Percentiles rank a stretch among this genome's conserved stretches.
Evolutionary conservation across 1,284 basidiomycete species (phyloP).

Genomic region (Takashimella tepidaria): DNA sequence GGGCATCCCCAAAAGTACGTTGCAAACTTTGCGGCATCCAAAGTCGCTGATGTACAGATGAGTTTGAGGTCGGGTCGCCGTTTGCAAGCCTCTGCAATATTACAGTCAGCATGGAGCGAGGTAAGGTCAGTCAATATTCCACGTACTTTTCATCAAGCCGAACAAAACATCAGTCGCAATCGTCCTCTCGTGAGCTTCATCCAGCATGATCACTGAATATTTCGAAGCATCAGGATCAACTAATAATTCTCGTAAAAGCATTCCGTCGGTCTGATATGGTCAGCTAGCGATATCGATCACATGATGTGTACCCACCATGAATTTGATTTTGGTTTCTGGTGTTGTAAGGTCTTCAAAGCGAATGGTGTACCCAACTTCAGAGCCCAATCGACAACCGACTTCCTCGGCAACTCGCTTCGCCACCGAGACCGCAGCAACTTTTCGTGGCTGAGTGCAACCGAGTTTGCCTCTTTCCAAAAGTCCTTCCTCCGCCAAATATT

Average conservation of each 20-base stretch:
- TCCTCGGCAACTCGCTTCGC: constrained; percentile 98
- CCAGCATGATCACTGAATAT: constrained; percentile 96
- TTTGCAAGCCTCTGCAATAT: constrained; percentile 82
- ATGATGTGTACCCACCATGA: constrained; percentile 60
- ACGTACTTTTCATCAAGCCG: constrained; percentile 87
- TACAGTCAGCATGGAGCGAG: too few species aligned
- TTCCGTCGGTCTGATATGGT: constrained; percentile 72
- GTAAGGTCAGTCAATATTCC: too few species aligned
- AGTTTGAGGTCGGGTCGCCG: constrained; percentile 91
- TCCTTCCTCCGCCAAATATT: constrained; percentile 85
- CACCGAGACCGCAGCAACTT: constrained; percentile 98
- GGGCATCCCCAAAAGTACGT: constrained; percentile 98
- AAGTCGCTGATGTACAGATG: constrained; percentile 95
- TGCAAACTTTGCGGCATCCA: constrained; percentile 99
- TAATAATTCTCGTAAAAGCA: constrained; percentile 94
- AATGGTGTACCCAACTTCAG: constrained; percentile 97
- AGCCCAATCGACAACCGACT: constrained; percentile 90
- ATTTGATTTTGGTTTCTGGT: constrained; percentile 97
- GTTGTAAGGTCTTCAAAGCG: constrained; percentile 99
- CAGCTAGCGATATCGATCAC: neutral
- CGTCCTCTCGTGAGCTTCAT: constrained; percentile 97
- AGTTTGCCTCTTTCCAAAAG: constrained; percentile 82
- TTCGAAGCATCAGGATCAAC: constrained; percentile 88
- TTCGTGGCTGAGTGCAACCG: constrained; percentile 95
- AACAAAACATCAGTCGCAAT: constrained; percentile 98